Percentiles rank a stretch among this genome's conserved stretches.
Conservation (phyloP, 805 yeast species). For the Kodamaea kakaduensis region DNA sequence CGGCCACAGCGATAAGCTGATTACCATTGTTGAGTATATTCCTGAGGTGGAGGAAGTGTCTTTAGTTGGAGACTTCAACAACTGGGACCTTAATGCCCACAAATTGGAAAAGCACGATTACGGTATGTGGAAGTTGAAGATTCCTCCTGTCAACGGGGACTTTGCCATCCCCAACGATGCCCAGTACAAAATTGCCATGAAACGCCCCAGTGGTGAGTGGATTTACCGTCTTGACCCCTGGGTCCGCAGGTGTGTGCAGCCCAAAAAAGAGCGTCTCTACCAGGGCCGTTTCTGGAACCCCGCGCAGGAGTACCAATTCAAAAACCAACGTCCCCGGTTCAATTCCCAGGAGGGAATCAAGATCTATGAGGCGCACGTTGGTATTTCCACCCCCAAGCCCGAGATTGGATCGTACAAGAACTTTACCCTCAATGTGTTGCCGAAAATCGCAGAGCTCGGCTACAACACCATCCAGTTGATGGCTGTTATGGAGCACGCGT, state of each 20-base stretch:
- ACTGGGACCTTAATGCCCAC: slow-evolving; percentile 64
- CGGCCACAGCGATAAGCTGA: slow-evolving; percentile 49
- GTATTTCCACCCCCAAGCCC: slow-evolving; percentile 90
- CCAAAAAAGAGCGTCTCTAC: slow-evolving; percentile 51
- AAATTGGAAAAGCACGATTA: slow-evolving; percentile 56
- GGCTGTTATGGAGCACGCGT: slow-evolving; percentile 99
- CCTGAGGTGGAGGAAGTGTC: slow-evolving; percentile 78
- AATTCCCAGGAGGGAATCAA: slow-evolving; percentile 45
- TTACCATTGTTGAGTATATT: slow-evolving; percentile 78
- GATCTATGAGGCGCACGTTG: slow-evolving; percentile 93
- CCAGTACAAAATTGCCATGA: slow-evolving; percentile 65
- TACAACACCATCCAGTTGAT: slow-evolving; percentile 91
- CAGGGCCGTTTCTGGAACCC: slow-evolving; percentile 97
- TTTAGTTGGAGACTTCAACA: slow-evolving; percentile 89
- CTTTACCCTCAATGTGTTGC: slow-evolving; percentile 74
- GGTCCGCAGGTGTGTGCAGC: slow-evolving; percentile 77
- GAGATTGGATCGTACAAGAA: slow-evolving; percentile 80
- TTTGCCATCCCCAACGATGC: slow-evolving; percentile 80
- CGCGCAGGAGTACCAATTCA: slow-evolving; percentile 46
- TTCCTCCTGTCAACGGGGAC: slow-evolving; percentile 55
- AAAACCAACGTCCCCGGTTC: slow-evolving; percentile 59
- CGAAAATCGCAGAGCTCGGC: slow-evolving; percentile 80
- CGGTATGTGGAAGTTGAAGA: slow-evolving; percentile 63
- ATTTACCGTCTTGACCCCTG: slow-evolving; percentile 88
- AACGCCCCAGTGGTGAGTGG: slow-evolving; percentile 61